A percentile compares a stretch with the other conserved stretches of the same genome.
Evolutionary conservation across 495 filamentous ascomycete species (phyloP).

Genomic region (Podospora didyma): DNA sequence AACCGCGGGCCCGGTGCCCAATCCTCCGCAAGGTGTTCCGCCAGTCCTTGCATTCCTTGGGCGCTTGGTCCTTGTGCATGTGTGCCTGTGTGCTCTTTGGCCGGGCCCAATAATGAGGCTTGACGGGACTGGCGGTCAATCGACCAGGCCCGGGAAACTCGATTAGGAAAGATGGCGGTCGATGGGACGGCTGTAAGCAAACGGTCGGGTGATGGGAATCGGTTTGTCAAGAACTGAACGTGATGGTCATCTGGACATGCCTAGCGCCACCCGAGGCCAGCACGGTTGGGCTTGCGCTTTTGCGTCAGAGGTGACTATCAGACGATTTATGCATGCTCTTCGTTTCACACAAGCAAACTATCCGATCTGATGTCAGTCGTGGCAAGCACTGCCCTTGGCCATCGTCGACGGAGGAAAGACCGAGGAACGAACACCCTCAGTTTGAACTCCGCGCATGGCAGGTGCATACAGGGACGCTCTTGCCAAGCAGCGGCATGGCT

Average conservation of each 20-base stretch:
- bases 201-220: slow-evolving; percentile 23
- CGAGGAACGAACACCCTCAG: neutral
- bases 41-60: neutral
- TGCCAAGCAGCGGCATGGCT: neutral
- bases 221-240: slow-evolving; percentile 20
- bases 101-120: no score
- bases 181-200: slow-evolving; percentile 13
- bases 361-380: neutral
- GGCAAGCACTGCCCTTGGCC: neutral
- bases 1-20: slow-evolving; percentile 11
- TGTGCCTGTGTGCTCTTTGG: no score
- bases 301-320: slow-evolving; percentile 11
- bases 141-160: slow-evolving; percentile 5
- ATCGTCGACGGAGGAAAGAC: neutral
- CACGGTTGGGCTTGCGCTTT: neutral
- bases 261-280: slow-evolving; percentile 6
- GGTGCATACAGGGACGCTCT: neutral
- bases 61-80: no score
- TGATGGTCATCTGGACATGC: slow-evolving; percentile 19
- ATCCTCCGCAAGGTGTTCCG: neutral
- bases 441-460: neutral
- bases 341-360: slow-evolving; percentile 6
- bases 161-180: slow-evolving; percentile 11
- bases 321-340: slow-evolving; percentile 10
- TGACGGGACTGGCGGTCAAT: slow-evolving; percentile 17